Evolutionary conservation across 129 eudicot genomes (phyloP).

Genomic region (Deinandra increscens): DNA sequence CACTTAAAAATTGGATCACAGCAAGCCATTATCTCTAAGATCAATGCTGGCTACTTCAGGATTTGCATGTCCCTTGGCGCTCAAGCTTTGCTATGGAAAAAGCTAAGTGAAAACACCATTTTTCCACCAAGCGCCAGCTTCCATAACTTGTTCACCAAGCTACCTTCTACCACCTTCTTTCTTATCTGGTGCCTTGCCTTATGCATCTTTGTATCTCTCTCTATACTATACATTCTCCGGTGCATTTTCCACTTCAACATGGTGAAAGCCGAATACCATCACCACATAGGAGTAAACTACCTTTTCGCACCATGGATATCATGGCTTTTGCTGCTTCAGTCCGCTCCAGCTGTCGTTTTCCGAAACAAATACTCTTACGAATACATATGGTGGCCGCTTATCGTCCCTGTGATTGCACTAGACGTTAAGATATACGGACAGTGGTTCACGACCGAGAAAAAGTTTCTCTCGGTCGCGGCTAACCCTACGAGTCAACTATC

Average conservation of each 20-base stretch:
- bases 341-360: conserved; percentile 42
- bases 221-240: conserved; percentile 43
- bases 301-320: conserved; percentile 69
- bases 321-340: conserved; percentile 52
- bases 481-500: conserved; percentile 66
- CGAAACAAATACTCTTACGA: conserved; percentile 21
- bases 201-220: conserved; percentile 34
- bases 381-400: conserved; percentile 51
- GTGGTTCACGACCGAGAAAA: conserved; percentile 60
- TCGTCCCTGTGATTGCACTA: conserved; percentile 46
- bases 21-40: conserved; percentile 23
- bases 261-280: conserved; percentile 56
- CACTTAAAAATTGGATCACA: conserved; percentile 6
- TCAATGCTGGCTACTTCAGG: conserved; percentile 62
- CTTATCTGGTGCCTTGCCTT: conserved; percentile 51
- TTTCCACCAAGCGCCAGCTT: conserved; percentile 25
- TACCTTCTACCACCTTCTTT: conserved; percentile 27
- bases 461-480: conserved; percentile 51
- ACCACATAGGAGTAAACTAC: conserved; percentile 71
- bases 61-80: conserved; percentile 58
- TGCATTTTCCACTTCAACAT: conserved; percentile 41
- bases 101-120: conserved; percentile 29
- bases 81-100: conserved; percentile 65
- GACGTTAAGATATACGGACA: conserved; percentile 67
- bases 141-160: conserved; percentile 20